phyloP scores from a whole-genome alignment of 225 moss, liverwort and hornwort species.

The Thuidium tamariscinum region DNA sequence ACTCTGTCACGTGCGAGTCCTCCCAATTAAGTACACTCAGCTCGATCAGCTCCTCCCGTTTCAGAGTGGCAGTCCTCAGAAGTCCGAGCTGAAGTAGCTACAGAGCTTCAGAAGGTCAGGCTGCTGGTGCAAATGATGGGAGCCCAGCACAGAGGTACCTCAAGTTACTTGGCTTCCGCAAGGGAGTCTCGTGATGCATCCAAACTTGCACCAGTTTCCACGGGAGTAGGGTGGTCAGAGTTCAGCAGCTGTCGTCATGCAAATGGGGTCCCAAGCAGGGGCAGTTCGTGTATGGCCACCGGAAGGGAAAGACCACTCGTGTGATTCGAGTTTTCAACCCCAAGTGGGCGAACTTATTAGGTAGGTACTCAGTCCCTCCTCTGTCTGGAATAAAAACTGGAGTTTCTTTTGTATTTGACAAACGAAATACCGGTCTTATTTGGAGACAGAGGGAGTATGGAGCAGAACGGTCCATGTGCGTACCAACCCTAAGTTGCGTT shows the following conservation, averaged over 20 bases:
- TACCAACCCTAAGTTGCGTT: neutral
- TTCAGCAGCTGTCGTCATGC: neutral
- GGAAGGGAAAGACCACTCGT: neutral
- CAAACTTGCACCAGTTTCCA: neutral
- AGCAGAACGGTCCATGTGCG: neutral
- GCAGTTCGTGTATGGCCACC: neutral
- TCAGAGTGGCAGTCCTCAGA: neutral
- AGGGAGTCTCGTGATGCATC: slow-evolving; percentile 17
- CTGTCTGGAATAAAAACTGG: too few species aligned
- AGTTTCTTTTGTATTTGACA: too few species aligned
- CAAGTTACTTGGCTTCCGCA: neutral
- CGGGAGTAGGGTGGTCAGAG: neutral
- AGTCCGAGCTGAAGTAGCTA: neutral
- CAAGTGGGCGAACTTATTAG: too few species aligned
- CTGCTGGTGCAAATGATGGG: neutral
- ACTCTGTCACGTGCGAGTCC: neutral
- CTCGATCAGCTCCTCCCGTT: neutral
- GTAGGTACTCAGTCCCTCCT: too few species aligned
- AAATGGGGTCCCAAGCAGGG: neutral
- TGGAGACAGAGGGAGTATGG: too few species aligned
- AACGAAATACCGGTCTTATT: too few species aligned
- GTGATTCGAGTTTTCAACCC: neutral
- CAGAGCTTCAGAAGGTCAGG: neutral
- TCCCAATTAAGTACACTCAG: neutral
- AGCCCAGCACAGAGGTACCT: neutral